Evolutionary conservation across 1,284 basidiomycete genomes (phyloP).

Genomic region (Ceratobasidium sp.): DNA sequence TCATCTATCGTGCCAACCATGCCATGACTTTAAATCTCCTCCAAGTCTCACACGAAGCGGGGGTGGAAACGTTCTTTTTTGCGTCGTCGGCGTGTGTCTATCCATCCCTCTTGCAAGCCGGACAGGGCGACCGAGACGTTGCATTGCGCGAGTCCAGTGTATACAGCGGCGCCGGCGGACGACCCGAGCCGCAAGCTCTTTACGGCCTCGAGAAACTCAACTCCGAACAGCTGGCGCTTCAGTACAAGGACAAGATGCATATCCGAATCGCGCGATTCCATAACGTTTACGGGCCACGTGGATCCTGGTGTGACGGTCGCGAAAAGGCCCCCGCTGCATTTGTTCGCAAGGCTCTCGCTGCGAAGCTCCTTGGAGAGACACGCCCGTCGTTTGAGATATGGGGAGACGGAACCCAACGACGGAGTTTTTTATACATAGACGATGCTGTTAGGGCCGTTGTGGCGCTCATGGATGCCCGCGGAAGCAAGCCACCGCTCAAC

Average conservation of each 20-base stretch:
- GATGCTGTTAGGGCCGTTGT: constrained; percentile 64
- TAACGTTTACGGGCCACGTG: constrained; percentile 67
- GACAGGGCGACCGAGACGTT: constrained; percentile 52
- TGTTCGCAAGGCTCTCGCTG: constrained; percentile 63
- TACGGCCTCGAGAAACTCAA: constrained; percentile 69
- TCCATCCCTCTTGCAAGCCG: constrained; percentile 59
- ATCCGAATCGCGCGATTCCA: constrained; percentile 67
- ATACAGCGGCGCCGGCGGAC: constrained; percentile 49
- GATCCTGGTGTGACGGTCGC: constrained; percentile 63
- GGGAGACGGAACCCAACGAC: constrained; percentile 64
- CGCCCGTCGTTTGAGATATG: constrained; percentile 61
- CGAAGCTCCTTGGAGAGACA: constrained; percentile 46
- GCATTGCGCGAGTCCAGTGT: constrained; percentile 62
- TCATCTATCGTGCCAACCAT: constrained; percentile 63
- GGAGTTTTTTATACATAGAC: constrained; percentile 67
- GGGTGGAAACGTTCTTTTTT: constrained; percentile 61
- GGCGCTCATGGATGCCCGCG: constrained; percentile 55
- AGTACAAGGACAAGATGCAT: constrained; percentile 52
- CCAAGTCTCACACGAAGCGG: constrained; percentile 55
- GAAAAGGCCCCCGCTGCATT: constrained; percentile 70
- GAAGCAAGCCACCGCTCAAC: constrained; percentile 58
- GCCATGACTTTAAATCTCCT: constrained; percentile 63
- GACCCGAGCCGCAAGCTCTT: constrained; percentile 63
- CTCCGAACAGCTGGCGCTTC: constrained; percentile 61
- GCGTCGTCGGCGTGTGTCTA: constrained; percentile 71